A percentile compares a stretch with the other conserved stretches of the same genome.
phyloP scores from a whole-genome alignment of 2,329 filamentous ascomycete genomes.

The Cadophora luteo-olivacea region DNA sequence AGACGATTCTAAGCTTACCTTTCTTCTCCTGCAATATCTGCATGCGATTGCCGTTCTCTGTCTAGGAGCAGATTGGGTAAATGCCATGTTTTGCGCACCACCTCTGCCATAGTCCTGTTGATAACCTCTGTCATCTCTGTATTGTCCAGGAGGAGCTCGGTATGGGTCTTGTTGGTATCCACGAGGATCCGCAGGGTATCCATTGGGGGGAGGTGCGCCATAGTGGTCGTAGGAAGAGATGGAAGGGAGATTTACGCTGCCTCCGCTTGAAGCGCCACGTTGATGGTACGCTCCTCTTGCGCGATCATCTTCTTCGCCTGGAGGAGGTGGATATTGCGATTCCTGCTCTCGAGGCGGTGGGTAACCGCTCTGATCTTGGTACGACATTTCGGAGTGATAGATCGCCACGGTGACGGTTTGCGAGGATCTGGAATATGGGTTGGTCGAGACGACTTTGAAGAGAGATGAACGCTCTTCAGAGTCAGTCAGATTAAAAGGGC shows the following conservation, averaged over 20 bases:
- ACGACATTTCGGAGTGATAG: slow-evolving; percentile 43
- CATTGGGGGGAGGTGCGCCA: slow-evolving; percentile 35
- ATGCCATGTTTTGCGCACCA: slow-evolving; percentile 41
- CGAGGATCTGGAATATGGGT: background rate
- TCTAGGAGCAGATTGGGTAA: slow-evolving; percentile 58
- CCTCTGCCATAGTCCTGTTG: slow-evolving; percentile 39
- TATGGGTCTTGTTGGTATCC: slow-evolving; percentile 40
- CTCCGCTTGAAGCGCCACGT: slow-evolving; percentile 35
- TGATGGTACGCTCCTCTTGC: slow-evolving; percentile 42
- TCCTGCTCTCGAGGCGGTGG: slow-evolving; percentile 39
- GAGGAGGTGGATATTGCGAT: slow-evolving; percentile 41
- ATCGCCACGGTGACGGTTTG: slow-evolving; percentile 40
- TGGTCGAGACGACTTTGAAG: background rate
- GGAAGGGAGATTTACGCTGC: slow-evolving; percentile 42
- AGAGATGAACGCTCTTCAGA: slow-evolving; percentile 1
- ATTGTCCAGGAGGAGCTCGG: slow-evolving; percentile 33
- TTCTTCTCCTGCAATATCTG: slow-evolving; percentile 64
- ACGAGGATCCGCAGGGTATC: slow-evolving; percentile 38
- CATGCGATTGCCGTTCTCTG: slow-evolving; percentile 67
- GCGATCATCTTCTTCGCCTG: slow-evolving; percentile 45
- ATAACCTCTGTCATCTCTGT: slow-evolving; percentile 41
- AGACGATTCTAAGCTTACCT: slow-evolving; percentile 51
- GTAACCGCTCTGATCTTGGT: slow-evolving; percentile 39
- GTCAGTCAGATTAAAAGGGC: slow-evolving; percentile 3
- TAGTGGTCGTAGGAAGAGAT: slow-evolving; percentile 43